Evolutionary conservation across 2,329 filamentous ascomycete genomes (phyloP).

Genomic region (Teratosphaeria destructans): DNA sequence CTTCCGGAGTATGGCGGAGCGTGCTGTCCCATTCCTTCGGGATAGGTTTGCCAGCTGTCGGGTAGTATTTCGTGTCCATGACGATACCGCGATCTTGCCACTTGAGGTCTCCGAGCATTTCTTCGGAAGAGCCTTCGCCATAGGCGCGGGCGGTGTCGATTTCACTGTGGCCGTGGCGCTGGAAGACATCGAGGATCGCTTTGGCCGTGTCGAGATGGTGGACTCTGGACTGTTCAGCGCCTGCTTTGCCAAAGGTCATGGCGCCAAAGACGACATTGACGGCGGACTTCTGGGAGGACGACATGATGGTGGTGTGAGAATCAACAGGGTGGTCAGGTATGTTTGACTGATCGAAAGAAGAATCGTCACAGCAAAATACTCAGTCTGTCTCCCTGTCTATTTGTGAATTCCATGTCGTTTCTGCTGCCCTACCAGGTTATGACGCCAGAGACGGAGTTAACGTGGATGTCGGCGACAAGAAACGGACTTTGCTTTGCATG

Average conservation of each 20-base stretch:
- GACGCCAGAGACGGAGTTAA: neutral
- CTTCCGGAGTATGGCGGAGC: constrained; percentile 20
- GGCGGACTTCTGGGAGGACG: constrained; percentile 10
- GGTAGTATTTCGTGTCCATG: constrained; percentile 22
- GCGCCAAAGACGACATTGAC: constrained; percentile 15
- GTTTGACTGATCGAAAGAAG: too few relatives aligned
- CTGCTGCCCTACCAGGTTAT: neutral
- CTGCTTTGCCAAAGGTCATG: constrained; percentile 12
- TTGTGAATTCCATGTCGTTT: too few relatives aligned
- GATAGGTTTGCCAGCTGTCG: constrained; percentile 8
- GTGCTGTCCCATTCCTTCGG: constrained; percentile 10
- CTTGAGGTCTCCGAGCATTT: constrained; percentile 19
- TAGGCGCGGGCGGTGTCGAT: constrained; percentile 22
- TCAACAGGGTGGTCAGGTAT: too few relatives aligned
- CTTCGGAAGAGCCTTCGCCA: constrained; percentile 16
- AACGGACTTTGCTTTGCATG: too few relatives aligned
- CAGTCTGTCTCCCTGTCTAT: neutral
- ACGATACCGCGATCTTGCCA: constrained; percentile 17
- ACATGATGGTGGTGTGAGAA: constrained; percentile 5
- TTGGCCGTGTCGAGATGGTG: constrained; percentile 11
- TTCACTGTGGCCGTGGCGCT: constrained; percentile 21
- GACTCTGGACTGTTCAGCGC: constrained; percentile 16
- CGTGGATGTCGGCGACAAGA: too few relatives aligned
- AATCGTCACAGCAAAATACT: neutral
- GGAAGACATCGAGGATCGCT: constrained; percentile 19